phyloP scores from a whole-genome alignment of 768 basidiomycete genomes.

The Amanita subjunquillea region DNA sequence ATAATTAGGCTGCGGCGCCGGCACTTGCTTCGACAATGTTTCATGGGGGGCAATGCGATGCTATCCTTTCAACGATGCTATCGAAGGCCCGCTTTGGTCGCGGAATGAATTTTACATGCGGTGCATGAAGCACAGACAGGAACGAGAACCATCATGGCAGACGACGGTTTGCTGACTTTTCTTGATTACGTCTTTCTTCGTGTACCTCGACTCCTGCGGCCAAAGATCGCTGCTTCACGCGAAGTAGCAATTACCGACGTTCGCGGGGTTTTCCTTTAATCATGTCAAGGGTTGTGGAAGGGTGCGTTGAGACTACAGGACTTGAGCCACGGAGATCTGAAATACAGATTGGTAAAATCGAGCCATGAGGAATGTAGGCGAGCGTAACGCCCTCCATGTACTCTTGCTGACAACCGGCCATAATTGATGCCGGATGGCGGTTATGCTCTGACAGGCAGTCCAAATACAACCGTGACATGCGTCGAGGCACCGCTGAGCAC shows the following conservation, averaged over 20 bases:
- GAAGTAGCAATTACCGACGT: neutral
- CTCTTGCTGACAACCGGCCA: no score
- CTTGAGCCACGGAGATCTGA: neutral
- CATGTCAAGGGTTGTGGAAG: neutral
- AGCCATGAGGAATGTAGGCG: no score
- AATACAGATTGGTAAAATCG: no score
- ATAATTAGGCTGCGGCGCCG: no score
- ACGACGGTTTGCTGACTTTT: neutral
- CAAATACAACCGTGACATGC: no score
- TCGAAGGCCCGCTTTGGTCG: neutral
- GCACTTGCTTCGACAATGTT: no score
- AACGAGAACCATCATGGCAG: neutral
- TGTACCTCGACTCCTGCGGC: neutral
- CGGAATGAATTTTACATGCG: neutral
- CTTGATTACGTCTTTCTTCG: neutral
- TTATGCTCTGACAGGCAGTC: no score
- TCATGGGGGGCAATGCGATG: neutral
- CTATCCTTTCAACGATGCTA: neutral
- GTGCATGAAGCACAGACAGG: neutral
- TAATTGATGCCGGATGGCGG: no score
- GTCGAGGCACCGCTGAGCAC: no score
- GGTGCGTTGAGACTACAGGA: neutral
- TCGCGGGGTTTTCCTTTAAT: neutral
- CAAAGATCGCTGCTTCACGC: neutral
- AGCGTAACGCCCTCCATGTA: no score